These are phyloP conservation scores for Saccharomyces hybrid DNA, from an alignment of 1,139 yeast species.

Conservation along the genomic window DNA sequence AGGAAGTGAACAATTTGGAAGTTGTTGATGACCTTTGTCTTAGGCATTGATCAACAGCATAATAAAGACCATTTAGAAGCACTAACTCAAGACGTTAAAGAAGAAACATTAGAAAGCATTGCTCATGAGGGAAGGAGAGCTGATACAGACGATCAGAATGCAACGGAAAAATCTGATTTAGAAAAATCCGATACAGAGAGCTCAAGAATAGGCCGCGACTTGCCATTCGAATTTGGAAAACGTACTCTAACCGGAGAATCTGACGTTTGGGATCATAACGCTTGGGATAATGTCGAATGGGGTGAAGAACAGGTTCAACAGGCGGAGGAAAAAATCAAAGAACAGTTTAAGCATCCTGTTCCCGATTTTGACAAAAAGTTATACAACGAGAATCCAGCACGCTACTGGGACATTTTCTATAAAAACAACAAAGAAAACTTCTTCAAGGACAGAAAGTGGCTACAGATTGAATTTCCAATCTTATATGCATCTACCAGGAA, in stretches of 20 bases:
- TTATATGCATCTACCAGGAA: conserved; percentile 68
- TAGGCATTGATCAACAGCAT: conserved; percentile 26
- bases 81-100: conserved; percentile 22
- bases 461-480: conserved; percentile 86
- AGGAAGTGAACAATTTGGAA: conserved; percentile 5
- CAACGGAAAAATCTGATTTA: neutral
- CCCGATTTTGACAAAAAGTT: conserved; percentile 72
- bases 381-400: conserved; percentile 80
- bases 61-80: conserved; percentile 16
- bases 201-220: conserved; percentile 67
- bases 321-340: conserved; percentile 66
- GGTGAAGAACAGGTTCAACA: conserved; percentile 78
- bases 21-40: conserved; percentile 21
- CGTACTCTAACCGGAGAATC: conserved; percentile 62
- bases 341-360: conserved; percentile 82
- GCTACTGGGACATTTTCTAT: conserved; percentile 93
- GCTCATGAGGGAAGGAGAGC: conserved; percentile 17
- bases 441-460: conserved; percentile 95
- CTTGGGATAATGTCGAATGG: conserved; percentile 99
- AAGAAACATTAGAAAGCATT: conserved; percentile 18
- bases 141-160: conserved; percentile 5
- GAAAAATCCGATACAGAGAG: conserved; percentile 2
- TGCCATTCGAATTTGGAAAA: conserved; percentile 89
- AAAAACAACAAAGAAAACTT: conserved; percentile 85
- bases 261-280: conserved; percentile 88